phyloP scores from a whole-genome alignment of 768 basidiomycete species.

The Kwoniella dejecticola region DNA sequence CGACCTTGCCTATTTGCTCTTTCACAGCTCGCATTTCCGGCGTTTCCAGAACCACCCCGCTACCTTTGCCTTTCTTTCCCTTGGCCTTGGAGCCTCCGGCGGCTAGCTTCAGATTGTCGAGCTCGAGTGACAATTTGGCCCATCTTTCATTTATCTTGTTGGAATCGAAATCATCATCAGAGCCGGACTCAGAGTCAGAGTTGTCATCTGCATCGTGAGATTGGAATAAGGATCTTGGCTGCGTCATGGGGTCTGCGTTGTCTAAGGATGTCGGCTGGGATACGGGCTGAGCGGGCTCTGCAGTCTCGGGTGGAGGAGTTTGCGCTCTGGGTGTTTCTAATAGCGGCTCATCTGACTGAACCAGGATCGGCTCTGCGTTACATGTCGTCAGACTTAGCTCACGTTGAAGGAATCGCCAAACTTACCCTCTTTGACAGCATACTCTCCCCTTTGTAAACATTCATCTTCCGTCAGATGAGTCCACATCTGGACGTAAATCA shows the following conservation, averaged over 20 bases:
- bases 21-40: slow-evolving; percentile 43
- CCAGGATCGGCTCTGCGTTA: slow-evolving; percentile 14
- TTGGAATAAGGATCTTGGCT: slow-evolving; percentile 32
- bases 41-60: slow-evolving; percentile 38
- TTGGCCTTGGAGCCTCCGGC: slow-evolving; percentile 25
- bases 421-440: slow-evolving; percentile 30
- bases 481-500: slow-evolving; percentile 44
- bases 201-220: slow-evolving; percentile 18
- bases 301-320: background rate
- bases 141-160: slow-evolving; percentile 43
- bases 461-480: slow-evolving; percentile 52
- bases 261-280: background rate
- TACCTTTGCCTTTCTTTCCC: slow-evolving; percentile 40
- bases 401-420: background rate
- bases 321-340: slow-evolving; percentile 7
- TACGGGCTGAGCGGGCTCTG: background rate
- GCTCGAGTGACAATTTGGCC: slow-evolving; percentile 37
- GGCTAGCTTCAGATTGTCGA: slow-evolving; percentile 31
- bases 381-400: too few species aligned
- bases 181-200: slow-evolving; percentile 19
- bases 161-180: slow-evolving; percentile 35
- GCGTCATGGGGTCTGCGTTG: background rate
- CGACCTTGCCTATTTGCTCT: slow-evolving; percentile 41
- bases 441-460: slow-evolving; percentile 45
- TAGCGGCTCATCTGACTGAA: slow-evolving; percentile 10